Conservation (phyloP, 257 asterid genomes). For the Plantago major region DNA sequence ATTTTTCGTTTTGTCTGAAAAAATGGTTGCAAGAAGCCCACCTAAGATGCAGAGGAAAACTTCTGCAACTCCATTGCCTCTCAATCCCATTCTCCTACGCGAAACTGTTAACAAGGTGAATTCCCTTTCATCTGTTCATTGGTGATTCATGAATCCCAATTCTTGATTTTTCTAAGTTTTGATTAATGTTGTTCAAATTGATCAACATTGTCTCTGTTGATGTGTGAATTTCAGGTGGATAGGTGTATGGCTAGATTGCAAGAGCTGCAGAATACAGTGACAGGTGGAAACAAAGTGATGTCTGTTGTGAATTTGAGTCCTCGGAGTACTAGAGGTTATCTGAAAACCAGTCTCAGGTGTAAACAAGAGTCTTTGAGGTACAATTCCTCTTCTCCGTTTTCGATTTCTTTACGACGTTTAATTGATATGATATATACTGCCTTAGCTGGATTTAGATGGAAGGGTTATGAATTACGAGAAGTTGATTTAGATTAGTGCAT, state of each 20-base stretch:
- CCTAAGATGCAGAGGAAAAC: conserved; percentile 45
- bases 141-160: too few species aligned
- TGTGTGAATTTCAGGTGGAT: conserved; percentile 29
- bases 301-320: conserved; percentile 68
- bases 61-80: conserved; percentile 41
- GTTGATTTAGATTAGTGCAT: too few species aligned
- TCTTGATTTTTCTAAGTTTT: background rate
- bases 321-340: conserved; percentile 49
- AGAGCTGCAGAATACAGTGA: conserved; percentile 79
- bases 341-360: conserved; percentile 50
- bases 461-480: too few species aligned
- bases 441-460: too few species aligned
- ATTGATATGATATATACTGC: too few species aligned
- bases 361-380: conserved; percentile 68
- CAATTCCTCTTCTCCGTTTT: background rate
- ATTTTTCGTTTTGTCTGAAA: background rate
- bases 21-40: conserved; percentile 92
- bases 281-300: conserved; percentile 47
- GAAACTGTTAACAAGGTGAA: conserved; percentile 70
- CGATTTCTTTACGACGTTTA: background rate
- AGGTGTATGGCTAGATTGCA: conserved; percentile 85
- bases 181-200: background rate
- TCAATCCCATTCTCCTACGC: conserved; percentile 61
- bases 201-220: background rate
- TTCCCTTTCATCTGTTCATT: background rate